Evolutionary conservation across 148 eudicot genomes (phyloP), one percentile per base, ranked within the genome.

Genomic region (Fagopyrum tataricum): DNA sequence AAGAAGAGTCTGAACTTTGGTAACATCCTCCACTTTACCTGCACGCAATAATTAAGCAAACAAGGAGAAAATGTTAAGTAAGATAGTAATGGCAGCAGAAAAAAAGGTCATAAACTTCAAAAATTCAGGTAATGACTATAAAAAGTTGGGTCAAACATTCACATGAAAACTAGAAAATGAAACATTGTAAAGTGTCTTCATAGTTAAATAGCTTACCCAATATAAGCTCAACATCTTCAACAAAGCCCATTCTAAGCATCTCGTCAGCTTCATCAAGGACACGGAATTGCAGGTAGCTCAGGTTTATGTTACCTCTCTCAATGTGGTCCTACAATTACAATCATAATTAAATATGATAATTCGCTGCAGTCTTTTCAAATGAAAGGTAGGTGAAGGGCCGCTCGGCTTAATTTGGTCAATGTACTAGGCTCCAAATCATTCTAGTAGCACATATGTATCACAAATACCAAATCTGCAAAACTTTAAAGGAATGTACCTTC

Each of bases 221-320:
- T 67, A 91, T 95, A 55, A 88, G 86, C 80, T 95, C 96, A 75
- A 95, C 97, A 75, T 95, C 98, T 9, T 91, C 97, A 79, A 95
- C 97, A 73, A 93, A 93, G 67, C 98, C 98, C 93, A 90, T 90
- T 75, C 81, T 87, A 52, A 93, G 81, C 98, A 95, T 95, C 81
- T 95, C 98, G 84, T 95, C 98, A 81, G 97, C 91, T 84, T 95
- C 97, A 77, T 95, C 99, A 46, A 95, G 94, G 74, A 91, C 93
- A 26, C 99, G 92, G 77, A 95, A 90, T 72, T 84, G 89, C 44
- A 95, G 77, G 6, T 90, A 84, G 73, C 99, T 85, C 53, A 91
- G 82, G 78, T 95, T 86, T 73, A 95, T 84, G 80, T 79, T 78
- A 47, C 87, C 92, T 72, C 88, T 86, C 80, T 91, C 89, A 8